Evolutionary conservation across 345 rosid genomes (phyloP).

Genomic region (Brassica cretica): DNA sequence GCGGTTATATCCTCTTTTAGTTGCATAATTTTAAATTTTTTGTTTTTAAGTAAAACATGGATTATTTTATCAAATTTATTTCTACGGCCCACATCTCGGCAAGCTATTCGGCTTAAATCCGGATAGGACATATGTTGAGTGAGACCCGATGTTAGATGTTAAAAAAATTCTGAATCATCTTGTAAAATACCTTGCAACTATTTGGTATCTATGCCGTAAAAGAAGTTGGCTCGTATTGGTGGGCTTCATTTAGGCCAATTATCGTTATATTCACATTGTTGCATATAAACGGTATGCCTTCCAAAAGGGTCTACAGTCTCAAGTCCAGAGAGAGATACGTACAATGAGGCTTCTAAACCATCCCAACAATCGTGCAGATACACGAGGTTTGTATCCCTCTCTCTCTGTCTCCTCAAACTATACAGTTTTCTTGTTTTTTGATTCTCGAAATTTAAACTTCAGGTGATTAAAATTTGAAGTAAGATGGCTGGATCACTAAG

Average conservation of each 20-base stretch:
- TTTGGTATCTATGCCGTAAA: too few relatives aligned
- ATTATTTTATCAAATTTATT: neutral
- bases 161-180: too few relatives aligned
- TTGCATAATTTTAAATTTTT: neutral
- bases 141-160: too few relatives aligned
- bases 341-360: conserved; percentile 89
- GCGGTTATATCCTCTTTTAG: neutral
- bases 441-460: conserved; percentile 9
- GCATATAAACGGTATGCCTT: neutral
- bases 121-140: too few relatives aligned
- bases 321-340: conserved; percentile 80
- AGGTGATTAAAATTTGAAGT: conserved; percentile 55
- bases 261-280: too few relatives aligned
- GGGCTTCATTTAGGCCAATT: too few relatives aligned
- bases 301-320: conserved; percentile 66
- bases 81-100: neutral
- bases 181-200: too few relatives aligned
- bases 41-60: neutral
- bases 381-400: conserved; percentile 55
- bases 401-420: conserved; percentile 1
- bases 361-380: conserved; percentile 69
- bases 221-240: too few relatives aligned
- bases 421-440: neutral
- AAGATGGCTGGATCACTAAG: too few relatives aligned
- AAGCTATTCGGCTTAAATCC: too few relatives aligned